Evolutionary conservation across 306 rosid species (phyloP).

Genomic region (Vigna radiata): DNA sequence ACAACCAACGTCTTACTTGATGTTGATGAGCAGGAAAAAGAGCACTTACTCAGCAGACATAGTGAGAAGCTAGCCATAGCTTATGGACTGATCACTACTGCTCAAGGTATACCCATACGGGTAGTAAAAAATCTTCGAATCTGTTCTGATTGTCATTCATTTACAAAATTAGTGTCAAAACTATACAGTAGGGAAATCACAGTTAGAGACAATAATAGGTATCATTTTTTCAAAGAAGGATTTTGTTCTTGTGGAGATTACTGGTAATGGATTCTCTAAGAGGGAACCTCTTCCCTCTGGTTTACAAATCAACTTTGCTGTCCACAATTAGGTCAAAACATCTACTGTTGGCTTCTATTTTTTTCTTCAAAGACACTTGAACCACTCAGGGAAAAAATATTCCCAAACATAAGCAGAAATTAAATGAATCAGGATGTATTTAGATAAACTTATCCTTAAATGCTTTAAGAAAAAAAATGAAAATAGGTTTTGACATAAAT

Average conservation of each 20-base stretch:
- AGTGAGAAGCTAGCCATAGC: conserved; percentile 87
- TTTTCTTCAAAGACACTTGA: background rate
- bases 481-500: too few relatives aligned
- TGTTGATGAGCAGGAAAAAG: conserved; percentile 70
- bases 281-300: background rate
- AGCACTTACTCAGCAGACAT: conserved; percentile 68
- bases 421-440: background rate
- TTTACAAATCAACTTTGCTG: conserved; percentile 35
- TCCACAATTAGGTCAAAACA: conserved; percentile 27
- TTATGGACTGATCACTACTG: conserved; percentile 68
- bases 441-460: too few relatives aligned
- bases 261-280: conserved; percentile 57
- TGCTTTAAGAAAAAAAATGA: too few relatives aligned
- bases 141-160: conserved; percentile 83
- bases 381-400: background rate
- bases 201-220: conserved; percentile 73
- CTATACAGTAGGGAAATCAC: conserved; percentile 64
- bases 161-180: conserved; percentile 68
- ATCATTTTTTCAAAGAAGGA: conserved; percentile 71
- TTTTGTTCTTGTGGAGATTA: conserved; percentile 73
- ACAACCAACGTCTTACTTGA: conserved; percentile 73
- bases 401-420: background rate
- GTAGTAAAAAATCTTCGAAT: conserved; percentile 77
- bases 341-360: conserved; percentile 6
- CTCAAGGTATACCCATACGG: conserved; percentile 58